These are phyloP conservation scores for Diatrype stigma DNA, from an alignment of 2,329 filamentous ascomycete species.

Conservation along the genomic window DNA sequence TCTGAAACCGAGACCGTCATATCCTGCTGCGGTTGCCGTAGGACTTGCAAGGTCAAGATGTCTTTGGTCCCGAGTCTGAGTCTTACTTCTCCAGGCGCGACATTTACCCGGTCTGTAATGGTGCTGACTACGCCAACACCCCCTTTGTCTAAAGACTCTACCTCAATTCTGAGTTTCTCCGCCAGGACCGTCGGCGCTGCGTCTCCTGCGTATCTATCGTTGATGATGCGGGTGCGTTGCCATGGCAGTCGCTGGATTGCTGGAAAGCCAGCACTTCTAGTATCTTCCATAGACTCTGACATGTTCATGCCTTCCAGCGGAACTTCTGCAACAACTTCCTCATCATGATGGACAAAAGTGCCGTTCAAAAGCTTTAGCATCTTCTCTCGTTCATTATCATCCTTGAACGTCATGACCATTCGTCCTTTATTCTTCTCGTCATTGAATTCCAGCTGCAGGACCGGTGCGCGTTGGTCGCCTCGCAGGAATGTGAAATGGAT, in stretches of 20 bases:
- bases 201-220: constrained; percentile 61
- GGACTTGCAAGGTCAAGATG: constrained; percentile 58
- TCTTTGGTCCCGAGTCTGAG: constrained; percentile 61
- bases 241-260: constrained; percentile 53
- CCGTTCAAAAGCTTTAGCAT: constrained; percentile 73
- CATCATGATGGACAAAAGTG: constrained; percentile 61
- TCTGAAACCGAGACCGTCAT: constrained; percentile 73
- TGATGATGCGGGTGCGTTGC: constrained; percentile 68
- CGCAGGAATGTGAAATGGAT: constrained; percentile 76
- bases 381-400: constrained; percentile 64
- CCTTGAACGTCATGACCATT: constrained; percentile 73
- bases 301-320: constrained; percentile 63
- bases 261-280: constrained; percentile 43
- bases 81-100: constrained; percentile 70
- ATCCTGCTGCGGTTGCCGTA: constrained; percentile 72
- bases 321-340: constrained; percentile 68
- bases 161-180: constrained; percentile 69
- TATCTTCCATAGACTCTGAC: constrained; percentile 46
- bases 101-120: constrained; percentile 78
- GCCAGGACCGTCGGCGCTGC: constrained; percentile 68
- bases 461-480: constrained; percentile 65
- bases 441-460: constrained; percentile 66
- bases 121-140: constrained; percentile 49
- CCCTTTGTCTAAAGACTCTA: constrained; percentile 61
- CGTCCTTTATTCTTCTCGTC: constrained; percentile 62